Evolutionary conservation across 2,329 filamentous ascomycete genomes (phyloP).

Genomic region (Penicillium hesseltinei): DNA sequence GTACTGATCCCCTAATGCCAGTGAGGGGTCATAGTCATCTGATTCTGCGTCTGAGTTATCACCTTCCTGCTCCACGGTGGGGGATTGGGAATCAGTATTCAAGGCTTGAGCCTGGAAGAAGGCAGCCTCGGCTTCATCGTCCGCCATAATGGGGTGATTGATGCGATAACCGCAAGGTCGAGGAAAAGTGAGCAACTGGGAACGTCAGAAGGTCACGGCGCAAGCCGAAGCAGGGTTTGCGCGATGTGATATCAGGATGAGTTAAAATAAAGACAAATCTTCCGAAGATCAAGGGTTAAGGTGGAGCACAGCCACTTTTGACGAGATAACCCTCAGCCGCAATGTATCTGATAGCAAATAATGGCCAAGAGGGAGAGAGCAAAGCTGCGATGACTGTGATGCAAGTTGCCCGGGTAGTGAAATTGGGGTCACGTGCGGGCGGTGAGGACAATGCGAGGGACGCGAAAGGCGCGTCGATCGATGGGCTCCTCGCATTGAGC

Average conservation of each 20-base stretch:
- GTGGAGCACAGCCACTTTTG: constrained; percentile 11
- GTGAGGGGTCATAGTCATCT: constrained; percentile 57
- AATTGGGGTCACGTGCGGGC: constrained; percentile 32
- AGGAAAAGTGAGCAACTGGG: background rate
- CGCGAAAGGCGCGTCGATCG: constrained; percentile 29
- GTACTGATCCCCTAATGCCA: constrained; percentile 46
- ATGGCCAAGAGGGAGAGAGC: background rate
- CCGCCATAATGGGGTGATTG: constrained; percentile 44
- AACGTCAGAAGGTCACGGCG: background rate
- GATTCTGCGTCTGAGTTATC: constrained; percentile 55
- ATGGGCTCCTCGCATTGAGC: constrained; percentile 22
- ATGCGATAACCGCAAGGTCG: constrained; percentile 1
- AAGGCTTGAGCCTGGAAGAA: constrained; percentile 52
- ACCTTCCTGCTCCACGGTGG: constrained; percentile 53
- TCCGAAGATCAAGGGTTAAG: background rate
- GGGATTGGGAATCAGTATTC: constrained; percentile 40
- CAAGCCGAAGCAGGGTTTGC: constrained; percentile 6
- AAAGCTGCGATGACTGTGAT: constrained; percentile 3
- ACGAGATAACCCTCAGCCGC: constrained; percentile 4
- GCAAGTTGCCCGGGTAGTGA: constrained; percentile 11
- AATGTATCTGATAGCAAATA: constrained; percentile 2
- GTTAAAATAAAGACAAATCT: background rate
- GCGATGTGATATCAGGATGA: background rate
- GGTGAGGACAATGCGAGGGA: constrained; percentile 32
- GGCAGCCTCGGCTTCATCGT: constrained; percentile 54